Conservation (phyloP, 495 filamentous ascomycete genomes). For the Neurospora sp. region DNA sequence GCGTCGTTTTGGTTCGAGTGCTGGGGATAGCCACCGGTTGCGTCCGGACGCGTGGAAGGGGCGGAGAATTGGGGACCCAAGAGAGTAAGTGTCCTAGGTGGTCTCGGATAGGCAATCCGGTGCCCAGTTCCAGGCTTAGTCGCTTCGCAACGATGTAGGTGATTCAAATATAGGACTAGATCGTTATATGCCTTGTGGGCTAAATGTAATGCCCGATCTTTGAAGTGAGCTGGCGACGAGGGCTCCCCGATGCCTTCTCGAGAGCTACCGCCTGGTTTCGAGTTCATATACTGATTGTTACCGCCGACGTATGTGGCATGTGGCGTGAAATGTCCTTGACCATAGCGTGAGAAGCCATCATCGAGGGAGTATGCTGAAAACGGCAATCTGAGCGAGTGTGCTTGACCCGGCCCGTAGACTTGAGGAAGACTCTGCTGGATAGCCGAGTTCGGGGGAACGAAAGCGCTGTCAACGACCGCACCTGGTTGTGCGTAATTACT, state of each 20-base stretch:
- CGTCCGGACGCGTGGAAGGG: conserved; percentile 2
- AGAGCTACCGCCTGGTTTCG: neutral
- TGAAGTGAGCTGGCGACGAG: conserved; percentile 49
- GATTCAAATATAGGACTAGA: conserved; percentile 65
- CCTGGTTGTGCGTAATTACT: conserved; percentile 23
- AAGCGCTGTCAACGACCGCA: conserved; percentile 23
- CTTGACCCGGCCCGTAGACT: conserved; percentile 15
- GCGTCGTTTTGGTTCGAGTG: conserved; percentile 16
- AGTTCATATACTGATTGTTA: conserved; percentile 11
- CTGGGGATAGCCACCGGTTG: conserved; percentile 10
- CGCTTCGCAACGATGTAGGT: conserved; percentile 28
- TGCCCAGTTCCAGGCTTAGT: conserved; percentile 13
- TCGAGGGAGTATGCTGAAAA: conserved; percentile 20
- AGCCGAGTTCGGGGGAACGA: conserved; percentile 19
- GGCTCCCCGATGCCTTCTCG: conserved; percentile 4
- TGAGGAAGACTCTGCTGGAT: conserved; percentile 16
- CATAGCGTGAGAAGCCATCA: conserved; percentile 21
- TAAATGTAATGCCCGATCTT: conserved; percentile 73
- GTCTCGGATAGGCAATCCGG: conserved; percentile 38
- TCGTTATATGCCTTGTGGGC: conserved; percentile 85
- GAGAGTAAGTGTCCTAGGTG: conserved; percentile 23
- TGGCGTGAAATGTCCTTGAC: conserved; percentile 7
- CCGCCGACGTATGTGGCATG: conserved; percentile 11
- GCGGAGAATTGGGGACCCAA: neutral
- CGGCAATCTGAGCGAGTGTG: conserved; percentile 15